These are phyloP conservation scores for Populus nigra DNA, from an alignment of 345 rosid genomes.

Conservation along the genomic window DNA sequence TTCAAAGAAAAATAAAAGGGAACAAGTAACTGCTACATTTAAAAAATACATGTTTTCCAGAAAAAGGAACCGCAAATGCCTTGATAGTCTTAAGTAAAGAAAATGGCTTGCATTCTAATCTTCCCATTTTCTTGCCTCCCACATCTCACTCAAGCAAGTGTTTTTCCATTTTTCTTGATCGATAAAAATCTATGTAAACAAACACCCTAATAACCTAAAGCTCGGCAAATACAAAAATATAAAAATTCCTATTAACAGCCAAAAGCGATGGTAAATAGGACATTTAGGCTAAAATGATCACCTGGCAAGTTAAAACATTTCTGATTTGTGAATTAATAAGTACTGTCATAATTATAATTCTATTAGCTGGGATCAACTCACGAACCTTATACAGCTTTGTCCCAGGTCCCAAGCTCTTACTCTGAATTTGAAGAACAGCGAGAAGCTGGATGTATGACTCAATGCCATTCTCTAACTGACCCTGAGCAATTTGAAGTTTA, in stretches of 20 bases:
- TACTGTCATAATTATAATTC: background rate
- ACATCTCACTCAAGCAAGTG: background rate
- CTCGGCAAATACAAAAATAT: background rate
- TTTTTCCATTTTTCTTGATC: background rate
- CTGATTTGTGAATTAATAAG: background rate
- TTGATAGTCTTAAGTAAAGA: background rate
- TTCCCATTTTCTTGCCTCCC: background rate
- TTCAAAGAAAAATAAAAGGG: background rate
- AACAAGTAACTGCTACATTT: background rate
- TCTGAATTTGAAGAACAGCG: conserved; percentile 70
- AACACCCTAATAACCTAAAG: too few species aligned
- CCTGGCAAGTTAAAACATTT: background rate
- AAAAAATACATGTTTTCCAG: background rate
- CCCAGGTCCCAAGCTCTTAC: conserved; percentile 44
- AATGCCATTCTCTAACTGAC: conserved; percentile 49
- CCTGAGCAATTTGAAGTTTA: conserved; percentile 66
- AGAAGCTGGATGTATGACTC: conserved; percentile 69
- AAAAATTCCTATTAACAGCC: background rate
- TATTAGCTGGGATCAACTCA: background rate
- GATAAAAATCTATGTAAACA: too few species aligned
- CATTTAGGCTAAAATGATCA: background rate
- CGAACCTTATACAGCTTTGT: conserved; percentile 54
- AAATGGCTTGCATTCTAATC: background rate
- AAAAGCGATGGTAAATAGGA: background rate
- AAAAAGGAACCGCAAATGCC: background rate